These are phyloP conservation scores for Rhexocercosporidium sp. DNA, from an alignment of 2,329 filamentous ascomycete genomes.

Conservation along the genomic window DNA sequence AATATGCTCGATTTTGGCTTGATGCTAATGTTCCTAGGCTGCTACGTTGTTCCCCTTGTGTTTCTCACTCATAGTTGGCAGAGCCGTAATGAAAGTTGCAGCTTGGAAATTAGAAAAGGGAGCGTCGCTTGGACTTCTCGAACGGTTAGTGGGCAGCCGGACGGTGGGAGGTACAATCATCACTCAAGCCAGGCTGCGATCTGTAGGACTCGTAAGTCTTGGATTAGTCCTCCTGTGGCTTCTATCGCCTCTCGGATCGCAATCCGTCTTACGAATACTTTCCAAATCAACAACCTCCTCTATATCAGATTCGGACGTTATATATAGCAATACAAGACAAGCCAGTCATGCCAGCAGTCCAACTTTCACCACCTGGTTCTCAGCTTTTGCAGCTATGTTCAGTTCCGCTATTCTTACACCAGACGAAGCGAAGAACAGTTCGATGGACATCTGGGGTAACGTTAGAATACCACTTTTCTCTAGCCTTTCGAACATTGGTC, in stretches of 20 bases:
- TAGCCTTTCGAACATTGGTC: constrained; percentile 18
- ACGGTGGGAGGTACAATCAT: constrained; percentile 26
- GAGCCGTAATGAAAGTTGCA: constrained; percentile 26
- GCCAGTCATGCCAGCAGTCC: constrained; percentile 25
- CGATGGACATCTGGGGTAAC: constrained; percentile 30
- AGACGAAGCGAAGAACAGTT: constrained; percentile 23
- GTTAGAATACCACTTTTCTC: constrained; percentile 34
- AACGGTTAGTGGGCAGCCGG: constrained; percentile 29
- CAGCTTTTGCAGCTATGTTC: constrained; percentile 29
- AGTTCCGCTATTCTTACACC: constrained; percentile 29
- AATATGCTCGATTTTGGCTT: neutral
- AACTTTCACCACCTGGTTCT: constrained; percentile 28
- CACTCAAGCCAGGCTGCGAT: constrained; percentile 23
- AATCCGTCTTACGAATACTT: constrained; percentile 28
- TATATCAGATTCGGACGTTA: constrained; percentile 5
- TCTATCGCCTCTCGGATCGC: constrained; percentile 28
- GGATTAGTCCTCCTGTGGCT: constrained; percentile 26
- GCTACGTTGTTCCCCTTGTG: constrained; percentile 30
- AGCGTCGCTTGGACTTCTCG: constrained; percentile 24
- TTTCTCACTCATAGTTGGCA: constrained; percentile 33
- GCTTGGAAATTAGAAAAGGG: constrained; percentile 28
- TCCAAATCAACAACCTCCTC: constrained; percentile 4
- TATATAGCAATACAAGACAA: constrained; percentile 28
- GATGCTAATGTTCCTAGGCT: constrained; percentile 21
- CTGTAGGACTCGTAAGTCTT: constrained; percentile 17